Base-by-base conservation (phyloP, 768 basidiomycete genomes). In the Leucocoprinus birnbaumii region DNA sequence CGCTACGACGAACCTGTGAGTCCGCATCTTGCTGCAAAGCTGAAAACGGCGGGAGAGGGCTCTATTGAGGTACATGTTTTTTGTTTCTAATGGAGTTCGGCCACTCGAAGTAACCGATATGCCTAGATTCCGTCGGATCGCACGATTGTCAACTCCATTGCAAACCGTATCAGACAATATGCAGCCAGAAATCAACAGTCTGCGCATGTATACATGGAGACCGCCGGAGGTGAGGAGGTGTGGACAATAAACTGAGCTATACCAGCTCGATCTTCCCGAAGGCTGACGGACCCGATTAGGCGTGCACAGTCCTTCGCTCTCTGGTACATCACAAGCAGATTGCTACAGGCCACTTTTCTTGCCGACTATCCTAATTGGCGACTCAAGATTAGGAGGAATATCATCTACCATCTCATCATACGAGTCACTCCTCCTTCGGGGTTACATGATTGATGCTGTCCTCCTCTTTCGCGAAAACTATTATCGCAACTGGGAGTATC, bases 301-400 rank as follows among this genome's bases (percentile, higher is more conserved):
- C 37, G 89, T 96, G 10, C 95, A 97, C 62, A 95, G 92, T 61
- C 96, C 96, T 0, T 84, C 89, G 2, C 72, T 92, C 4, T 87
- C 88, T 14, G 86, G 94, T 25, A 82, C 85, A 10, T 85, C 90
- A 6, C 96, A 99, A 66, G 77, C 85, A 18, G 93, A 96, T 48
- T 80, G 81, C 26, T 96, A 94, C 64, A 82, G 96, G 5, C 86
- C 93, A 0, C 78, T 98, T 18, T 89, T 89, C 58, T 80, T 97
- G 3, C 96, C 96, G 1, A 89, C 89, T 0, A 71, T 98, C 56
- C 80, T 99, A 4, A 74, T 98, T 35, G 95, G 91, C 0, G 92
- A 97, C 58, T 83, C 91, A 0, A 86, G 84, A 44, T 86, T 99
- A 3, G 96, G 96, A 21, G 96, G 96, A 1, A 98, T 98, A 47